phyloP scores from a whole-genome alignment of 2,329 filamentous ascomycete species.

The Sporothrix mexicana region DNA sequence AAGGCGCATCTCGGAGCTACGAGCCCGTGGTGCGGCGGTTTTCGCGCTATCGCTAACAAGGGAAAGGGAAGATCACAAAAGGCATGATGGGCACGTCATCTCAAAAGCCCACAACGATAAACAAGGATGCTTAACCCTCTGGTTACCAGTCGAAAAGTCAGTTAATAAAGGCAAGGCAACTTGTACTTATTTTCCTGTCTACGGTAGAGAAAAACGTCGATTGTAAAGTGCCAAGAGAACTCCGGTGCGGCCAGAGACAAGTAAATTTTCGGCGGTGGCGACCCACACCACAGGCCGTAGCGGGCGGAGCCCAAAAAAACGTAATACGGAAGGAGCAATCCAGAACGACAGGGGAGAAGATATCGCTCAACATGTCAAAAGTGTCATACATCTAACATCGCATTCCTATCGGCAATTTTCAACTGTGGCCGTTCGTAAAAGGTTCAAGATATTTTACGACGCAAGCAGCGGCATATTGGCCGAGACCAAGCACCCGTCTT shows the following conservation, averaged over 20 bases:
- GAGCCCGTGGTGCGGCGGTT: neutral
- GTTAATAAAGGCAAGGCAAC: neutral
- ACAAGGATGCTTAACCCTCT: too few relatives aligned
- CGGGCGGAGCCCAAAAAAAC: slow-evolving; percentile 10
- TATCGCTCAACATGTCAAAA: neutral
- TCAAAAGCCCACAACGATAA: neutral
- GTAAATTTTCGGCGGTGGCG: slow-evolving; percentile 21
- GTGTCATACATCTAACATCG: neutral
- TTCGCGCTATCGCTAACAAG: slow-evolving; percentile 13
- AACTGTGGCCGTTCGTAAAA: neutral
- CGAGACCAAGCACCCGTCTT: slow-evolving; percentile 17
- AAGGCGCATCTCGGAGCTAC: slow-evolving; percentile 17
- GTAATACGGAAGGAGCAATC: slow-evolving; percentile 21
- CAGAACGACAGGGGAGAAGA: neutral
- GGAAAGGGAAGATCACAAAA: neutral
- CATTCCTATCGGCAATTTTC: neutral
- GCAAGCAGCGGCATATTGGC: neutral
- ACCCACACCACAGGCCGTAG: slow-evolving; percentile 26
- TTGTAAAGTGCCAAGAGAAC: neutral
- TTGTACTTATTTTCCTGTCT: neutral
- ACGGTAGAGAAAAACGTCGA: neutral
- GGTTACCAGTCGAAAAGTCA: too few relatives aligned
- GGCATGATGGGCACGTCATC: slow-evolving; percentile 12
- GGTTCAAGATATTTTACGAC: neutral
- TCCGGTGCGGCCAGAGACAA: neutral